Percentiles rank a stretch among this genome's conserved stretches.
Evolutionary conservation across 306 rosid genomes (phyloP).

Genomic region (Pyrus betulifolia): DNA sequence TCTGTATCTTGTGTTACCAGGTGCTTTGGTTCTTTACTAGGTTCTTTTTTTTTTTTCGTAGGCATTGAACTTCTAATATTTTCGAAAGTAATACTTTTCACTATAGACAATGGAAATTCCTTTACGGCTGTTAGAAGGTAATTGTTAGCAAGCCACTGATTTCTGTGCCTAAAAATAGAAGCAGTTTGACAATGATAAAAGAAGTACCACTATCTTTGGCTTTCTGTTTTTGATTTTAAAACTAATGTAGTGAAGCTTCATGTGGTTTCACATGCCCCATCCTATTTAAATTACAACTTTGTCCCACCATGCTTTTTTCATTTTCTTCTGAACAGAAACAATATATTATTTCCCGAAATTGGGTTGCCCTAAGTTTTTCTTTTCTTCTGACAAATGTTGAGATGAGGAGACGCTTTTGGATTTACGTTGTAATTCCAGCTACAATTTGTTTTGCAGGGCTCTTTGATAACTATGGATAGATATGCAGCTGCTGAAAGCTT

Average conservation of each 20-base stretch:
- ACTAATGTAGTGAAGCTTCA: neutral
- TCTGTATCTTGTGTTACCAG: neutral
- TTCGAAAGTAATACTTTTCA: neutral
- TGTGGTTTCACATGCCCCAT: neutral
- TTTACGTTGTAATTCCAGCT: neutral
- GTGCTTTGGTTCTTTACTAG: neutral
- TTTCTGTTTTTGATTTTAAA: neutral
- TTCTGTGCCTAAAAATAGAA: neutral
- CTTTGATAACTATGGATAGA: constrained; percentile 88
- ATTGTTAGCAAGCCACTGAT: neutral
- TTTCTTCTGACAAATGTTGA: neutral
- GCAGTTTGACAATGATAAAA: neutral
- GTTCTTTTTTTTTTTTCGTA: neutral
- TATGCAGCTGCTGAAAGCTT: constrained; percentile 95
- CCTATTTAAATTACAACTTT: neutral
- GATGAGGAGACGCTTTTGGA: constrained; percentile 4
- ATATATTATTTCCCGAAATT: too few species aligned
- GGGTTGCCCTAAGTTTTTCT: neutral
- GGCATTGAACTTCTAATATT: neutral
- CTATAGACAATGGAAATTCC: neutral
- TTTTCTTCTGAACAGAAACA: neutral
- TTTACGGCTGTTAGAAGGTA: neutral
- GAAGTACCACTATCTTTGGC: neutral
- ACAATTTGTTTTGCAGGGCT: constrained; percentile 44
- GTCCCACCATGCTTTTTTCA: neutral